Percentiles rank a stretch among this genome's conserved stretches.
Conservation (phyloP, 495 filamentous ascomycete species). For the Penicilliopsis zonata region DNA sequence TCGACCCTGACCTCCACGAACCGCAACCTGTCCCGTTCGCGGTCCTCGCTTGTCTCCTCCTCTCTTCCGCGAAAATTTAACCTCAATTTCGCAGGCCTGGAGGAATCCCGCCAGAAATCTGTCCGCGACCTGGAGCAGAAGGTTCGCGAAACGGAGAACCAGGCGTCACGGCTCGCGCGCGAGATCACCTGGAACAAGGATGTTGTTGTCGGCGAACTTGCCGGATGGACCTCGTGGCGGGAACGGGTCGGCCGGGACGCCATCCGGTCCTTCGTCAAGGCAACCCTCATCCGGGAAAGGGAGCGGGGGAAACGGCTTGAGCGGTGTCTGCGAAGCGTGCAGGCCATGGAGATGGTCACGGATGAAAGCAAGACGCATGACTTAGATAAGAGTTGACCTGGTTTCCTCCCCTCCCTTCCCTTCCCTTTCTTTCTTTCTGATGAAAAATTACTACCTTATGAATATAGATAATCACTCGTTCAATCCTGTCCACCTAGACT, state of each 20-base stretch:
- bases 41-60: slow-evolving; percentile 48
- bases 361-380: too few relatives aligned
- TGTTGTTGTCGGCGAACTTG: slow-evolving; percentile 81
- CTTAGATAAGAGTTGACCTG: too few relatives aligned
- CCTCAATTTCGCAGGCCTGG: slow-evolving; percentile 46
- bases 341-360: too few relatives aligned
- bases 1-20: slow-evolving; percentile 50
- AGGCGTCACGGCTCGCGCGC: slow-evolving; percentile 52
- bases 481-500: too few relatives aligned
- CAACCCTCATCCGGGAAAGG: slow-evolving; percentile 66
- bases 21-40: slow-evolving; percentile 60
- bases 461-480: too few relatives aligned
- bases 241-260: slow-evolving; percentile 63
- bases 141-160: slow-evolving; percentile 48
- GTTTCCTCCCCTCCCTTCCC: too few relatives aligned
- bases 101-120: slow-evolving; percentile 74
- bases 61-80: slow-evolving; percentile 39
- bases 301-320: slow-evolving; percentile 70
- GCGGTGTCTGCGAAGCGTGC: slow-evolving; percentile 38
- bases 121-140: slow-evolving; percentile 71
- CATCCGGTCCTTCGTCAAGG: slow-evolving; percentile 61
- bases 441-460: too few relatives aligned
- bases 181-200: slow-evolving; percentile 89
- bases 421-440: too few relatives aligned
- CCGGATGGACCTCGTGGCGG: slow-evolving; percentile 85